These are phyloP conservation scores for Paraconiothyrium sp. DNA, from an alignment of 2,329 filamentous ascomycete species.

Conservation along the genomic window DNA sequence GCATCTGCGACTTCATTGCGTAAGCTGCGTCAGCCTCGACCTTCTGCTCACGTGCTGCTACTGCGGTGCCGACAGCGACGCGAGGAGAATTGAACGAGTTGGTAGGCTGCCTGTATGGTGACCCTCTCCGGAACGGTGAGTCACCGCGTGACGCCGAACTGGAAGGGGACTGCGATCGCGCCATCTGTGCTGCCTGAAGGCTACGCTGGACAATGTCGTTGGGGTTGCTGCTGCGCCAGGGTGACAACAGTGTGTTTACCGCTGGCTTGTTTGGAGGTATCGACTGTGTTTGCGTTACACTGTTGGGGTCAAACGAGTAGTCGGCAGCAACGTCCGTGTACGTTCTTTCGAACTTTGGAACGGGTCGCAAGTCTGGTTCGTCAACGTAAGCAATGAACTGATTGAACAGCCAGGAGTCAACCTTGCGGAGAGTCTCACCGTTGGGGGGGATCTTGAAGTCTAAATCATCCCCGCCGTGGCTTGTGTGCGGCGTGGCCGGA, in stretches of 20 bases:
- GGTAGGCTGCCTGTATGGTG: conserved; percentile 57
- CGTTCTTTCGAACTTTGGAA: conserved; percentile 83
- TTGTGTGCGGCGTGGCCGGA: conserved; percentile 68
- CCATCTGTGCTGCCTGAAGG: conserved; percentile 80
- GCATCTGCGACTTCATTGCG: conserved; percentile 52
- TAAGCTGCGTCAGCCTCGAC: conserved; percentile 66
- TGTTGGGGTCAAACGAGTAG: conserved; percentile 81
- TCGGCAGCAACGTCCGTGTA: conserved; percentile 88
- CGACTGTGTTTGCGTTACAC: conserved; percentile 58
- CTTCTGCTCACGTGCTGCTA: conserved; percentile 70
- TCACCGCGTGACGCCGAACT: conserved; percentile 68
- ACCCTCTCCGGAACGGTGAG: conserved; percentile 82
- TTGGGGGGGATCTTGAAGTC: conserved; percentile 62
- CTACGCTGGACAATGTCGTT: conserved; percentile 73
- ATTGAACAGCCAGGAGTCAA: conserved; percentile 62
- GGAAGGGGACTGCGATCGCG: conserved; percentile 66
- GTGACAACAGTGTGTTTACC: conserved; percentile 58
- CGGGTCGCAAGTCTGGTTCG: conserved; percentile 61
- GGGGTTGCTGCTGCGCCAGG: conserved; percentile 57
- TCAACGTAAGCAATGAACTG: conserved; percentile 73
- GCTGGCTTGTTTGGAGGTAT: conserved; percentile 61
- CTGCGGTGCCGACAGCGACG: conserved; percentile 61
- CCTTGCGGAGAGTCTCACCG: conserved; percentile 61
- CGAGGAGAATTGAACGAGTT: conserved; percentile 53
- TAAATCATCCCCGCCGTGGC: conserved; percentile 59